phyloP scores from a whole-genome alignment of 202 grass and related monocot species.

The Zizania palustris region DNA sequence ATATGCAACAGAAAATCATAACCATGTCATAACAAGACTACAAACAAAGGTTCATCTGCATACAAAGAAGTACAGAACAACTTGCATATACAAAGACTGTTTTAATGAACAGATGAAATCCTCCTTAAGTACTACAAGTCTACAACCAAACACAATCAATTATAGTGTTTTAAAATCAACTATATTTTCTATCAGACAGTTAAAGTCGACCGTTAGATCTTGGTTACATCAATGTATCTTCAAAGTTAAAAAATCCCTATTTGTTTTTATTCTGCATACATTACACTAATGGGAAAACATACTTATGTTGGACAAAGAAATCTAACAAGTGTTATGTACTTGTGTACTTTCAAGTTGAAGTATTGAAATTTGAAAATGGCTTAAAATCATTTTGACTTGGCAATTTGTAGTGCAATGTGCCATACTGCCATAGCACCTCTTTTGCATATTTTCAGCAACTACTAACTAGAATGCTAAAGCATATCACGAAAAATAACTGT shows the following conservation, averaged over 20 bases:
- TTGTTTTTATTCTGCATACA: not conserved
- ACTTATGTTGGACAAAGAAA: not conserved
- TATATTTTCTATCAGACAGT: not conserved
- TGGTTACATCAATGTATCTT: not conserved
- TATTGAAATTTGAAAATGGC: not conserved
- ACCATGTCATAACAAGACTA: not conserved
- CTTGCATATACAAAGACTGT: conserved; percentile 11
- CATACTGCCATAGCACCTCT: conserved; percentile 23
- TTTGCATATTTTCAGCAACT: not conserved
- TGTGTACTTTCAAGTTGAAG: not conserved
- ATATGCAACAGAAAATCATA: too few species aligned
- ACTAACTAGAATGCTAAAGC: not conserved
- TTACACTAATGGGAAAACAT: not conserved
- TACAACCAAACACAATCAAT: not conserved
- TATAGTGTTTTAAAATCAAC: not conserved
- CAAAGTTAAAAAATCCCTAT: not conserved
- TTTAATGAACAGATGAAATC: conserved; percentile 2
- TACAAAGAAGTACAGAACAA: not conserved
- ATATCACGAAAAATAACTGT: not conserved
- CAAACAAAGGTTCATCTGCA: not conserved
- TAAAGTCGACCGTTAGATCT: not conserved
- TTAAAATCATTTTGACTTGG: not conserved
- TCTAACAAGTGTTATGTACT: not conserved
- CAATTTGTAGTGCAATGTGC: not conserved
- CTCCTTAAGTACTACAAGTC: not conserved